phyloP scores from a whole-genome alignment of 306 rosid genomes.

The Delonix regia region DNA sequence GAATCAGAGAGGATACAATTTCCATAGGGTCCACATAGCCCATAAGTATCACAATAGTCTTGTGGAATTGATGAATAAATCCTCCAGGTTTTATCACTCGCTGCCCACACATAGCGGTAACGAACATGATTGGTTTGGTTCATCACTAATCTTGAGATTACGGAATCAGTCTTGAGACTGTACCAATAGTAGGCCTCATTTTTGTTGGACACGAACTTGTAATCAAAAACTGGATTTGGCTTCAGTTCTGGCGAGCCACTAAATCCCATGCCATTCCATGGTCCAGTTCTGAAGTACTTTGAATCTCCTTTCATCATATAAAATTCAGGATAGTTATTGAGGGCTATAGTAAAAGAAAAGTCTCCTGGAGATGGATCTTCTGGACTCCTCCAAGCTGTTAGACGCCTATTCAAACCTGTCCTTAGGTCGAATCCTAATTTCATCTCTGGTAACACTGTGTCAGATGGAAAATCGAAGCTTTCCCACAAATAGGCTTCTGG shows the following conservation, averaged over 20 bases:
- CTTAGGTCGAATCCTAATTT: slow-evolving; percentile 27
- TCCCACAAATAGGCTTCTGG: slow-evolving; percentile 37
- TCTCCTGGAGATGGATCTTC: slow-evolving; percentile 41
- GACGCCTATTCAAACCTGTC: slow-evolving; percentile 18
- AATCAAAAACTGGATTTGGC: not conserved
- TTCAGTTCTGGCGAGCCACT: slow-evolving; percentile 19
- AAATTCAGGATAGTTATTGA: slow-evolving; percentile 33
- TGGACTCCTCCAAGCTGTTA: slow-evolving; percentile 34
- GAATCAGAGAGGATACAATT: slow-evolving; percentile 28
- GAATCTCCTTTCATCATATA: slow-evolving; percentile 1
- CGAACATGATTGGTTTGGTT: not conserved
- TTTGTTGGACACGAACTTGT: slow-evolving; percentile 25
- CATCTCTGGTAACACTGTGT: slow-evolving; percentile 37
- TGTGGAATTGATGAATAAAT: slow-evolving; percentile 15
- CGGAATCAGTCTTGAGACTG: slow-evolving; percentile 7
- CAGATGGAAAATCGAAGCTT: slow-evolving; percentile 36
- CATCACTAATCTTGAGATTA: not conserved
- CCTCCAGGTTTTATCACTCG: slow-evolving; percentile 23
- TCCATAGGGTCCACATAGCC: slow-evolving; percentile 46
- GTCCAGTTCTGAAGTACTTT: slow-evolving; percentile 19
- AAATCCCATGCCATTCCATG: slow-evolving; percentile 38
- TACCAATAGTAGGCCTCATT: slow-evolving; percentile 31
- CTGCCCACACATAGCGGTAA: not conserved
- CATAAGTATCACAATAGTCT: slow-evolving; percentile 43
- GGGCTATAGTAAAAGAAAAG: not conserved